Conservation (phyloP, 768 basidiomycete genomes). For the Lactarius indigo region DNA sequence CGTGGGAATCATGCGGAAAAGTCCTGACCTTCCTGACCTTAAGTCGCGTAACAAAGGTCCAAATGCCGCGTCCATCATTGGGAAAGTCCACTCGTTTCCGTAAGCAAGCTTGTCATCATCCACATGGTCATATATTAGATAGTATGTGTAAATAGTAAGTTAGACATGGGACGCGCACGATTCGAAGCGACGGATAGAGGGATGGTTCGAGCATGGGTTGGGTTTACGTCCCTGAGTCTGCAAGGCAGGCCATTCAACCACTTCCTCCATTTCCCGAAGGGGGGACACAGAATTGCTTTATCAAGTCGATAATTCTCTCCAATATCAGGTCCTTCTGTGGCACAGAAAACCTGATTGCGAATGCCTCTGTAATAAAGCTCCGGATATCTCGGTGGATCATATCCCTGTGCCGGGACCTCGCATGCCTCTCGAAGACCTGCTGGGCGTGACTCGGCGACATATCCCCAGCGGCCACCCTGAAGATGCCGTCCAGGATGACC, state of each 20-base stretch:
- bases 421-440: background rate
- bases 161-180: too few relatives aligned
- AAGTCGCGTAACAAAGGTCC: too few relatives aligned
- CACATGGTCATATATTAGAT: too few relatives aligned
- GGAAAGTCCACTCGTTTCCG: too few relatives aligned
- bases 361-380: constrained; percentile 1
- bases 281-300: background rate
- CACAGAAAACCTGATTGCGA: background rate
- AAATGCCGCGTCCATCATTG: too few relatives aligned
- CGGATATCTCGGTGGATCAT: constrained; percentile 1
- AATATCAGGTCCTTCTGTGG: constrained; percentile 10
- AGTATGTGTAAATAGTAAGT: too few relatives aligned
- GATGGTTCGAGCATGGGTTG: too few relatives aligned
- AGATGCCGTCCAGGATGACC: background rate
- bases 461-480: background rate
- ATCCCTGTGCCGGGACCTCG: background rate
- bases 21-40: too few relatives aligned
- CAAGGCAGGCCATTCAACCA: background rate
- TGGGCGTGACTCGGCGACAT: background rate
- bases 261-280: background rate
- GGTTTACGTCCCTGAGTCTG: background rate
- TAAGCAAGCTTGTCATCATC: too few relatives aligned
- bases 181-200: too few relatives aligned
- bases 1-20: too few relatives aligned
- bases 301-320: constrained; percentile 17